Conservation (phyloP, 2,329 filamentous ascomycete species). For the Venturia oleaginea region DNA sequence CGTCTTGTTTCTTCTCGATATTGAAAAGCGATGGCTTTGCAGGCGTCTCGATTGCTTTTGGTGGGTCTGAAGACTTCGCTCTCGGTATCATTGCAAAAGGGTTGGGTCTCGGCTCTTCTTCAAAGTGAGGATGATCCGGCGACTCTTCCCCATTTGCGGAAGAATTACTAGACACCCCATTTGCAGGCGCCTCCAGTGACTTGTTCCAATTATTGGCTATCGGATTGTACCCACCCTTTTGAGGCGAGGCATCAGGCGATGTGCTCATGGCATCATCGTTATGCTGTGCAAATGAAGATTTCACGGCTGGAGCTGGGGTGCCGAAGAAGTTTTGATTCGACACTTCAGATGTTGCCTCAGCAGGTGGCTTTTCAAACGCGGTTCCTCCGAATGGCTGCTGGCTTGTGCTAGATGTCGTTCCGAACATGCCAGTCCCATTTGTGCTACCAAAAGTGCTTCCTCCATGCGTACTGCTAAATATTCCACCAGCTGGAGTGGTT, state of each 20-base stretch:
- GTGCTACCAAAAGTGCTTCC: conserved; percentile 4
- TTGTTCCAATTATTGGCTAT: neutral
- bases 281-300: conserved; percentile 7
- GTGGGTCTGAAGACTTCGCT: conserved; percentile 1
- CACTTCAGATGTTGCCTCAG: neutral
- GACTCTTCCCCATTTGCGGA: conserved; percentile 5
- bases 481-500: neutral
- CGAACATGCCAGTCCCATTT: neutral
- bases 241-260: conserved; percentile 11
- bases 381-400: conserved; percentile 1
- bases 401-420: neutral
- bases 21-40: neutral
- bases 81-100: neutral
- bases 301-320: neutral
- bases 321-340: neutral
- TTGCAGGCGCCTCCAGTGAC: neutral
- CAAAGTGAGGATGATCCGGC: conserved; percentile 7
- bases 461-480: neutral
- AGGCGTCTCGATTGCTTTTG: conserved; percentile 3
- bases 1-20: neutral
- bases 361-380: neutral
- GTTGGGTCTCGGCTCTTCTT: conserved; percentile 10
- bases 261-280: conserved; percentile 10
- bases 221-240: neutral
- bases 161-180: neutral